Conservation (phyloP, 805 yeast species). For the Wickerhamomyces pijperi region DNA sequence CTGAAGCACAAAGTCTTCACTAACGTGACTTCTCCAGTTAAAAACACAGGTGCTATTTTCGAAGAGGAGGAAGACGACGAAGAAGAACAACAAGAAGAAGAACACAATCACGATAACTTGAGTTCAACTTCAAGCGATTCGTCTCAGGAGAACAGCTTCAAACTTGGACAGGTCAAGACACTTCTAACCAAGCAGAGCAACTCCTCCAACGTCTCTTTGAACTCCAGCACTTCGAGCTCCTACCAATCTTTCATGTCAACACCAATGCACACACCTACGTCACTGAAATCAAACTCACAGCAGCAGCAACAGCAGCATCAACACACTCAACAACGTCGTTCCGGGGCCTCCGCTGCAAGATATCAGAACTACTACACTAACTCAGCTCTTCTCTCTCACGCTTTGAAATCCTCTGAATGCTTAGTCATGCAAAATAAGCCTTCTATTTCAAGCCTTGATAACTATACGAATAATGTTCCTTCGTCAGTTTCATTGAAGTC, state of each 20-base stretch:
- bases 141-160: not conserved
- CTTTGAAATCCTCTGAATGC: constrained; percentile 29
- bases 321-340: constrained; percentile 2
- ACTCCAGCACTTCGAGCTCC: constrained; percentile 4
- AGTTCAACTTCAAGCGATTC: constrained; percentile 11
- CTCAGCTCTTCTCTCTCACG: constrained; percentile 30
- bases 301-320: constrained; percentile 1
- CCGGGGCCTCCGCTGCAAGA: constrained; percentile 33
- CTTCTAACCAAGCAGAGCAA: not conserved
- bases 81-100: constrained; percentile 12
- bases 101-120: constrained; percentile 9
- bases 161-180: not conserved
- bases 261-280: constrained; percentile 18
- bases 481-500: constrained; percentile 10
- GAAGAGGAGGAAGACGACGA: constrained; percentile 23
- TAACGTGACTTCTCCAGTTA: constrained; percentile 2
- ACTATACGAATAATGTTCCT: constrained; percentile 9
- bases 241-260: not conserved
- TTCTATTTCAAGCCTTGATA: constrained; percentile 13
- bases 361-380: constrained; percentile 38
- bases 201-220: not conserved
- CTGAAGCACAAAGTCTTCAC: constrained; percentile 10
- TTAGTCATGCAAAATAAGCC: constrained; percentile 10
- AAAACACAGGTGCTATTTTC: constrained; percentile 17
- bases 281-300: constrained; percentile 6